phyloP scores from a whole-genome alignment of 1,139 yeast species.

The Candida neerlandica region DNA sequence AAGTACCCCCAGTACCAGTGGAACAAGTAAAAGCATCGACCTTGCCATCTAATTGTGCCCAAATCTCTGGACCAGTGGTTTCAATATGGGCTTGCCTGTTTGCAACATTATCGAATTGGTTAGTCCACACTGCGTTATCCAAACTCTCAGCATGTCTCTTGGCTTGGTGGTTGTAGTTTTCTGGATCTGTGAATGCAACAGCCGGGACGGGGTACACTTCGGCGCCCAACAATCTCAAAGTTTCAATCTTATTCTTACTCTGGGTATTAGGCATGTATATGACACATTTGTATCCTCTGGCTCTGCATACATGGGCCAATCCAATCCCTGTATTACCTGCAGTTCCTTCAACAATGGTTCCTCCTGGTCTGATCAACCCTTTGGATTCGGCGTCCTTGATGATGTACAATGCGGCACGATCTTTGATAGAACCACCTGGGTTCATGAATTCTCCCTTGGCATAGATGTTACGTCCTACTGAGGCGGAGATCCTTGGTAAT shows the following conservation, averaged over 20 bases:
- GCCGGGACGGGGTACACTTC: constrained; percentile 92
- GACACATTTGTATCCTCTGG: constrained; percentile 80
- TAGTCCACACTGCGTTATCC: constrained; percentile 86
- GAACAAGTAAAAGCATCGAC: constrained; percentile 87
- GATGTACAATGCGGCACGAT: constrained; percentile 82
- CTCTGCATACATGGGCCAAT: constrained; percentile 81
- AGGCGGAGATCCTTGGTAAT: constrained; percentile 61
- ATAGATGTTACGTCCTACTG: constrained; percentile 73
- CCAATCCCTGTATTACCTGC: constrained; percentile 86
- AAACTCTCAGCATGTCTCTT: constrained; percentile 75
- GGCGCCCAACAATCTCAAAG: constrained; percentile 74
- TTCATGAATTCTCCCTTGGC: constrained; percentile 93
- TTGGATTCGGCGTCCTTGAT: constrained; percentile 76
- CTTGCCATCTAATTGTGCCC: constrained; percentile 83
- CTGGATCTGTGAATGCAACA: constrained; percentile 76
- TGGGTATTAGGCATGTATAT: constrained; percentile 92
- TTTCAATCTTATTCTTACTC: constrained; percentile 74
- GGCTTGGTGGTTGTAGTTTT: constrained; percentile 85
- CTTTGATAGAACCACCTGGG: constrained; percentile 94
- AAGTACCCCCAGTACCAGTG: constrained; percentile 91
- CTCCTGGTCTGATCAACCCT: constrained; percentile 70
- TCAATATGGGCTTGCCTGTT: constrained; percentile 89
- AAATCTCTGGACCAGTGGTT: constrained; percentile 89
- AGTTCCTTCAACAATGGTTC: constrained; percentile 54
- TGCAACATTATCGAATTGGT: constrained; percentile 85